Evolutionary conservation across 331 rosid genomes (phyloP), one percentile per base, ranked within the genome.

Genomic region (Acacia concinna): DNA sequence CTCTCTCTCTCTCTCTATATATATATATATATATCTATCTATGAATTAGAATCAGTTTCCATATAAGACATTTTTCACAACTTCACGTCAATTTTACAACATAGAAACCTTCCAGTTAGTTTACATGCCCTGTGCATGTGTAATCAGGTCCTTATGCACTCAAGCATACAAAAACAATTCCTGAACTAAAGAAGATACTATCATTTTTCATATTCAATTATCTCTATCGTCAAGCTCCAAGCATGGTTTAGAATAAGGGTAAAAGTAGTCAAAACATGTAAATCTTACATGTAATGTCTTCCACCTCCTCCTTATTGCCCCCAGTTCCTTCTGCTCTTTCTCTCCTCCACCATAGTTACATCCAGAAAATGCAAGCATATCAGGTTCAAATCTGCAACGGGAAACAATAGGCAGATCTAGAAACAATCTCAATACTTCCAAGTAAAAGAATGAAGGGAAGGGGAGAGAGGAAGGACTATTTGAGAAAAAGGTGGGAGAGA

Each of bases 351-450:
- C 99, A 89, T 90, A 96, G 86, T 93, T 85, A 71, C 99, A 96
- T 71, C 98, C 99, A 49, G 99, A 96, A 87, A 96, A 96, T 76
- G 99, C 99, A 84, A 96, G 98, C 99, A 96, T 96, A 88, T 96
- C 99, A 74, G 98, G 94, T 85, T 96, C 99, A 86, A 88, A 96
- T 84, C 99, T 96, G 90, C 35, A 74, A 85, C 52, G 75, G 54
- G 63, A 79, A 78, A 78, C 32, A 62, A 59, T 18, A 18, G 73
- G 75, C 73, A 71, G 1, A 81, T 64, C 56, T 63, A 77, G 63
- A 84, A 79, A 82, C 72, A 25, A 71, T 27, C 68, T 70, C 78
- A 80, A 73, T 54, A 75, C 34, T 66, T 59, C 65, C 14, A 54
- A 54, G 62, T 54, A 54, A 54, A 21, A 54, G 14, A 54, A 8